Evolutionary conservation across 345 rosid genomes (phyloP).

Genomic region (Brassica incana): DNA sequence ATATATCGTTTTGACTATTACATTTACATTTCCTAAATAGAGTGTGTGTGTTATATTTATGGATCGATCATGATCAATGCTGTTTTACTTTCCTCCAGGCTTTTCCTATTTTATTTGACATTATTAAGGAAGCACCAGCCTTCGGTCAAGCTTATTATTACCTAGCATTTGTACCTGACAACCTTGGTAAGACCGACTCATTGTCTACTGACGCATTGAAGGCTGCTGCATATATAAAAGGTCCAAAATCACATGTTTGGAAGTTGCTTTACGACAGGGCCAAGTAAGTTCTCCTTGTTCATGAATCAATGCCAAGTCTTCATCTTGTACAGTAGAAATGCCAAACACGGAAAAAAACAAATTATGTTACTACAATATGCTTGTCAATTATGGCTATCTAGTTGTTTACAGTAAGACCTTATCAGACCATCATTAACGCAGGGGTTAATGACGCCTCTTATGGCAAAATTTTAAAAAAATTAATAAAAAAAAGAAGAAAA

Average conservation of each 20-base stretch:
- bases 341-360: background rate
- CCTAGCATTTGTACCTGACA: constrained; percentile 62
- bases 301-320: background rate
- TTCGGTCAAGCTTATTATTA: constrained; percentile 70
- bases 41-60: background rate
- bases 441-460: too few species aligned
- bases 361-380: background rate
- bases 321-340: background rate
- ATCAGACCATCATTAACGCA: too few species aligned
- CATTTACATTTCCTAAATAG: background rate
- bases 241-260: constrained; percentile 83
- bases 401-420: too few species aligned
- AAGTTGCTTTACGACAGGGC: constrained; percentile 64
- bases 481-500: too few species aligned
- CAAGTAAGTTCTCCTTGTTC: constrained; percentile 51
- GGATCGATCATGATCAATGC: background rate
- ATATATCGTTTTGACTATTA: constrained; percentile 6
- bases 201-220: constrained; percentile 60
- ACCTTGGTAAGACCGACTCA: constrained; percentile 63
- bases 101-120: constrained; percentile 58
- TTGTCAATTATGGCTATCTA: background rate
- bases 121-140: constrained; percentile 64
- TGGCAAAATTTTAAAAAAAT: too few species aligned
- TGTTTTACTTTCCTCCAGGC: constrained; percentile 52
- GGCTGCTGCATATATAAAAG: constrained; percentile 68